A percentile compares a stretch with the other conserved stretches of the same genome.
phyloP scores from a whole-genome alignment of 495 filamentous ascomycete species.

The Podospora australis region DNA sequence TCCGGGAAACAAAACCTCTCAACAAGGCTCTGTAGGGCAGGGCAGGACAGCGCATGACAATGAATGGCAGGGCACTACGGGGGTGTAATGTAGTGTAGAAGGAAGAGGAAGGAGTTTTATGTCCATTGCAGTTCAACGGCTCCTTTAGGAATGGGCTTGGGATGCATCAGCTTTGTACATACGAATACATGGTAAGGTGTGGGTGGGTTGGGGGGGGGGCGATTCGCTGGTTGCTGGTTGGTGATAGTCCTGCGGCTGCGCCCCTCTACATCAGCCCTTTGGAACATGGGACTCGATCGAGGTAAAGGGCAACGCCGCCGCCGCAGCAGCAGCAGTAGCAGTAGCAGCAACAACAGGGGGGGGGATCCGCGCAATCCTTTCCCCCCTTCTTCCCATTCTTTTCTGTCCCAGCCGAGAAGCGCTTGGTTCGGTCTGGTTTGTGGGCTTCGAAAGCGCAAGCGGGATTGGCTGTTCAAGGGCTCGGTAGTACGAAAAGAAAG shows the following conservation, averaged over 20 bases:
- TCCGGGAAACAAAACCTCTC: no score
- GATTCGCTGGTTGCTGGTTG: neutral
- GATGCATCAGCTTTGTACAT: no score
- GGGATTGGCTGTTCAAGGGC: no score
- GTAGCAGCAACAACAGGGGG: conserved; percentile 1
- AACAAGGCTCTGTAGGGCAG: no score
- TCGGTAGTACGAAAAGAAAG: neutral
- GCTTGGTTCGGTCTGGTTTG: neutral
- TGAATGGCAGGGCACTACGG: no score
- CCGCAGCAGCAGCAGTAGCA: no score
- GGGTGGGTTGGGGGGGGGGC: neutral
- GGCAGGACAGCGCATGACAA: no score
- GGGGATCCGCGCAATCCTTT: conserved; percentile 10
- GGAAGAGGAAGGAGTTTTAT: no score
- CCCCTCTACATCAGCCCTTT: conserved; percentile 6
- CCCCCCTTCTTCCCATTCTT: neutral
- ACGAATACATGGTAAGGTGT: no score
- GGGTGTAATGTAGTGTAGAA: no score
- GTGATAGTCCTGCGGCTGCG: neutral
- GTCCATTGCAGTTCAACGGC: no score
- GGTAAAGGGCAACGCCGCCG: neutral
- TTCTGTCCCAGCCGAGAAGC: conserved; percentile 3
- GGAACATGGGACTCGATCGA: conserved; percentile 5
- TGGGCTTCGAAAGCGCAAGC: neutral
- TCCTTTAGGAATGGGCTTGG: no score